Evolutionary conservation across 176 grass and related monocot species (phyloP), one percentile per base, ranked within the genome.

Genomic region (Aegilops umbellulata): DNA sequence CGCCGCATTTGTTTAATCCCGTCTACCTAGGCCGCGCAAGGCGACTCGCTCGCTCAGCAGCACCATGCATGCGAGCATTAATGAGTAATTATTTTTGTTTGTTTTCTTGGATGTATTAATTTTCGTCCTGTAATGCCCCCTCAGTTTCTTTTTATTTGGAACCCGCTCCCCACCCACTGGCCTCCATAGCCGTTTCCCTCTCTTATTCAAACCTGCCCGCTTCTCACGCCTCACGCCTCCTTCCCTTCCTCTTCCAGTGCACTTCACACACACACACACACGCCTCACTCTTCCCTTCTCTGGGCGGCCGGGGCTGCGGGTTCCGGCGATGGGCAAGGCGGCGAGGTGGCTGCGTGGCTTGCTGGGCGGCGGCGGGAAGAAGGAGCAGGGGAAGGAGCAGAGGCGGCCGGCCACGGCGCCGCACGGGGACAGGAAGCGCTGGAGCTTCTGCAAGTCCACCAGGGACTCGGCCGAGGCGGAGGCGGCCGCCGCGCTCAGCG

Each of bases 391-490:
- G 80, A 94, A 68, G 38, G 86, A 95, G 12, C 87, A 93, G 62
- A 27, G 47, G 81, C 61, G 26, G 31, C 57, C 68, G 19, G 27
- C 46, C 19, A 10, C 81, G 19, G 4, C 72, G 25, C 51, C 76
- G 9, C 19, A 67, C 42, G 77, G 60, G 41, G 92, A 99, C 77
- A 93, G 89, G 88, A 99, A 96, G 76, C 77, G 97, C 10, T 96
- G 97, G 94, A 99, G 94, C 80, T 96, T 99, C 47, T 87, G 67
- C 9, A 86, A 92, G 76, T 89, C 92, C 47, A 78, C 88, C n/a
- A 57, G 90, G 23, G 97, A 94, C 27, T 80, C 79, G 4, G 61
- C 64, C 14, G 73, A 70, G 12, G 76, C 83, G 1, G 82, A 86
- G 17, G 42, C 83, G 8, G 42, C 14, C 1, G 73, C 15, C 1